Conservation (phyloP, 768 basidiomycete genomes). For the Pisolithus tinctorius region DNA sequence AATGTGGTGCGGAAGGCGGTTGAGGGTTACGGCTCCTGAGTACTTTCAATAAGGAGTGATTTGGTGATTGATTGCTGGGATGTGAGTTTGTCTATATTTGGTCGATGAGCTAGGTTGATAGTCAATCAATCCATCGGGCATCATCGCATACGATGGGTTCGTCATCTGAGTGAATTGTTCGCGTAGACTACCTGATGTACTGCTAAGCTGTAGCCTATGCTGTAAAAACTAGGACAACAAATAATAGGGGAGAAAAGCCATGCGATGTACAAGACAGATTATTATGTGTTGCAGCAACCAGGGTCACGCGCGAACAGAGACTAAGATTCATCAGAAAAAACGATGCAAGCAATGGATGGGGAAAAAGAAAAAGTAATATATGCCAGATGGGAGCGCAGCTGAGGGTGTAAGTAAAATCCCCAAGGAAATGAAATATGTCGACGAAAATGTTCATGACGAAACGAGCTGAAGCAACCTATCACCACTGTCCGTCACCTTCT, state of each 20-base stretch:
- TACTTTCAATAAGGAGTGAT: no score
- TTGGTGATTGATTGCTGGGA: no score
- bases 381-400: background rate
- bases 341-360: slow-evolving; percentile 8
- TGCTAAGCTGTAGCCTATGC: slow-evolving; percentile 18
- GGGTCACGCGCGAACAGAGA: slow-evolving; percentile 16
- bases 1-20: no score
- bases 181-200: slow-evolving; percentile 15
- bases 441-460: slow-evolving; percentile 29
- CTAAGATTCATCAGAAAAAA: slow-evolving; percentile 11
- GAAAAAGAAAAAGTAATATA: background rate
- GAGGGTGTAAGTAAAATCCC: slow-evolving; percentile 7
- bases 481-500: slow-evolving; percentile 54
- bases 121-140: no score
- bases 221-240: slow-evolving; percentile 13
- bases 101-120: no score
- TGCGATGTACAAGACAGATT: slow-evolving; percentile 17
- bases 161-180: slow-evolving; percentile 16
- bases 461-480: slow-evolving; percentile 55
- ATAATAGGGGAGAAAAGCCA: slow-evolving; percentile 10
- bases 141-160: background rate
- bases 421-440: slow-evolving; percentile 10
- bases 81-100: background rate
- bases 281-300: slow-evolving; percentile 23
- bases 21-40: no score